These are phyloP conservation scores for Coemansia guatemalensis DNA, from an alignment of 192 early-diverging fungal genomes.

Conservation along the genomic window DNA sequence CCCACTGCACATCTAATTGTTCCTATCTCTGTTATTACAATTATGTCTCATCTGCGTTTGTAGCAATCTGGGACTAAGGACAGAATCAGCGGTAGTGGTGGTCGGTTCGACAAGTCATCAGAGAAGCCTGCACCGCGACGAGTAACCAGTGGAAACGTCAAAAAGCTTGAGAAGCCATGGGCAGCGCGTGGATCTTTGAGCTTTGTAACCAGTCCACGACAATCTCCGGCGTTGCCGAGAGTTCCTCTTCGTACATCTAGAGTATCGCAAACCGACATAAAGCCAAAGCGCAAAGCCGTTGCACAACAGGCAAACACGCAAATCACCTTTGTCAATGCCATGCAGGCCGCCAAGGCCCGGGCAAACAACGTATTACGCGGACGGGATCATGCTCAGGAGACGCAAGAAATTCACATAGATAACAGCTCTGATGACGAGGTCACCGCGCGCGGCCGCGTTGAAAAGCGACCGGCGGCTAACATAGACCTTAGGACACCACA, in stretches of 20 bases:
- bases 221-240: not conserved
- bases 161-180: conserved; percentile 1
- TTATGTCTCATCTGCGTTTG: not conserved
- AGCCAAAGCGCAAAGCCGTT: not conserved
- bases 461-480: not conserved
- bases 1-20: not conserved
- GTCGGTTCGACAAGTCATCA: not conserved
- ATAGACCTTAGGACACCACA: not conserved
- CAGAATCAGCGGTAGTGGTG: not conserved
- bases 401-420: conserved; percentile 25
- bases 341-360: conserved; percentile 3
- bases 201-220: not conserved
- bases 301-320: conserved; percentile 2
- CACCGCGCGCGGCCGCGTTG: not conserved
- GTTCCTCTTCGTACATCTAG: too few species aligned
- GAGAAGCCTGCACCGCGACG: not conserved
- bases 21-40: not conserved
- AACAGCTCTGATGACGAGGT: conserved; percentile 25
- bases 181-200: not conserved
- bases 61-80: not conserved
- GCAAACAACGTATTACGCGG: not conserved
- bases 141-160: conserved; percentile 3
- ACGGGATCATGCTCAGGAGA: conserved; percentile 9
- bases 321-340: not conserved
- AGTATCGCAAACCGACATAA: too few species aligned